Evolutionary conservation across 257 asterid species (phyloP).

Genomic region (Henckelia pumila): DNA sequence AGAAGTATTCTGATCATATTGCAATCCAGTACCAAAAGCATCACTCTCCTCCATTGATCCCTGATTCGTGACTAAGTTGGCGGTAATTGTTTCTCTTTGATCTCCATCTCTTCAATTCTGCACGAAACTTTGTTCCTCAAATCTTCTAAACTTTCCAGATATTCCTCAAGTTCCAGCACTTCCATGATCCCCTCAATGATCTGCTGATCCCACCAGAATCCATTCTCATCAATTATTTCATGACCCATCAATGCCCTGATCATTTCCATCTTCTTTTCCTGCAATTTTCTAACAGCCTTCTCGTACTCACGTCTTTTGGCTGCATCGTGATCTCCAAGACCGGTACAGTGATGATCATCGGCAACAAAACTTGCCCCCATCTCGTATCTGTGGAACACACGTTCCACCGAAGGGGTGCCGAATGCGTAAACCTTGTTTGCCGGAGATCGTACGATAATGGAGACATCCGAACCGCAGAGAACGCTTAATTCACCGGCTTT

Average conservation of each 20-base stretch:
- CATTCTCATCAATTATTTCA: neutral
- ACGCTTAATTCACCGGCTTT: constrained; percentile 39
- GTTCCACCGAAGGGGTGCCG: constrained; percentile 27
- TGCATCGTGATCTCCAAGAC: no score
- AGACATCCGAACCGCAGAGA: constrained; percentile 30
- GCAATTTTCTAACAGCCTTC: no score
- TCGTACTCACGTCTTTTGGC: no score
- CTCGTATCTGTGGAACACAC: constrained; percentile 20
- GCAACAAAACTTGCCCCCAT: no score
- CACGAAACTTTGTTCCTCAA: constrained; percentile 24
- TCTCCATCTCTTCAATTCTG: constrained; percentile 30
- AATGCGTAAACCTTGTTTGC: constrained; percentile 29
- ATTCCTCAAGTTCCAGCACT: constrained; percentile 31
- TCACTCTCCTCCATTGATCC: no score
- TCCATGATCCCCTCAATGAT: constrained; percentile 27
- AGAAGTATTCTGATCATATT: no score
- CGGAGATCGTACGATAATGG: constrained; percentile 35
- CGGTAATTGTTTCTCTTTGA: constrained; percentile 6
- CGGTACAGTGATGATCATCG: no score
- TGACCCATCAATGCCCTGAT: no score
- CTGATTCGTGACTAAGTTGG: no score
- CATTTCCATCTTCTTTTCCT: no score
- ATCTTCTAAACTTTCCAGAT: constrained; percentile 24
- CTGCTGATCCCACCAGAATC: constrained; percentile 36
- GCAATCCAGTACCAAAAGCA: no score